A percentile compares a stretch with the other conserved stretches of the same genome.
Evolutionary conservation across 768 basidiomycete genomes (phyloP).

Genomic region (Lactarius hengduanensis): DNA sequence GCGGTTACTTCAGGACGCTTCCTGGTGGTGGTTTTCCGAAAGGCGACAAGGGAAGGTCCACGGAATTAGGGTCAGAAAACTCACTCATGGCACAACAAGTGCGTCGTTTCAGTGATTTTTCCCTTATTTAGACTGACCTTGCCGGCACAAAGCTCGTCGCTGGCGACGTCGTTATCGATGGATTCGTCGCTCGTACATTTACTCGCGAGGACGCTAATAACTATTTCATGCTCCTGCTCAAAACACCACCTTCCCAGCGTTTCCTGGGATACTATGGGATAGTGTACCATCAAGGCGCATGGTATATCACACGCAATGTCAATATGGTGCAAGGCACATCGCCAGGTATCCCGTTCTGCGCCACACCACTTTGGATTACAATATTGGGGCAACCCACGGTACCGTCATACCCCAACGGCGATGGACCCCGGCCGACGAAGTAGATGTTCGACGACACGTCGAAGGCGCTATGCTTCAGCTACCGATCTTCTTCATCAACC

Average conservation of each 20-base stretch:
- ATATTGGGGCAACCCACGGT: background rate
- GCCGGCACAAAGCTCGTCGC: too few species aligned
- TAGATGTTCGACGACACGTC: background rate
- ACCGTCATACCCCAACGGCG: slow-evolving; percentile 1
- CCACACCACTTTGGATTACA: slow-evolving; percentile 9
- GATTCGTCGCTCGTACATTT: slow-evolving; percentile 10
- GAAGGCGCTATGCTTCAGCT: background rate
- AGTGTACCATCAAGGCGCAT: background rate
- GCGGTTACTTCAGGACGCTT: too few species aligned
- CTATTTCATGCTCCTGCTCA: slow-evolving; percentile 12
- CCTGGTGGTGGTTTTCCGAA: too few species aligned
- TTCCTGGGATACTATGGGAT: background rate
- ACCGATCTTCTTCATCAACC: background rate
- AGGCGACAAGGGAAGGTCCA: too few species aligned
- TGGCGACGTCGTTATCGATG: slow-evolving; percentile 7
- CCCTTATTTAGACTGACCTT: too few species aligned
- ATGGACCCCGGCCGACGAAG: background rate
- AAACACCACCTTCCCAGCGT: background rate
- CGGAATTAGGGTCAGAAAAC: too few species aligned
- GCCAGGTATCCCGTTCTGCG: background rate
- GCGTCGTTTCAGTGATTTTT: too few species aligned
- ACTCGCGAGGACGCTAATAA: background rate
- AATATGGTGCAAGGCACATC: background rate
- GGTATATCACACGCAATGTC: slow-evolving; percentile 3
- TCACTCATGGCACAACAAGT: too few species aligned